Conservation (phyloP, 2,329 filamentous ascomycete species). For the Blastomyces percursus region DNA sequence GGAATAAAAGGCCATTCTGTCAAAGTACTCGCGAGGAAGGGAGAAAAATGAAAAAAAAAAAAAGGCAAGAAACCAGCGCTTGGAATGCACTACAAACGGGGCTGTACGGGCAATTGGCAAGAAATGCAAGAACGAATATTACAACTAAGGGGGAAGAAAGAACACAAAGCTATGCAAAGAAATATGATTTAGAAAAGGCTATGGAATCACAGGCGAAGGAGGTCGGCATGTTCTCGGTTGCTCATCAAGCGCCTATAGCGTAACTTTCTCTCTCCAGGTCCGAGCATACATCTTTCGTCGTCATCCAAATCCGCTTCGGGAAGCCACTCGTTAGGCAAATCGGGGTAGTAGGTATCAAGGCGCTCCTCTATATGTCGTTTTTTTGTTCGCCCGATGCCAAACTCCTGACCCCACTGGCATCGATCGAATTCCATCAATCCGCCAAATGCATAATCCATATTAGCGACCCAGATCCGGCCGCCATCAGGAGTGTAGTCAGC, state of each 20-base stretch:
- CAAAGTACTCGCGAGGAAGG: background rate
- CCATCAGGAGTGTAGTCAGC: constrained; percentile 35
- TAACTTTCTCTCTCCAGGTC: constrained; percentile 25
- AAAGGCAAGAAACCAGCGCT: background rate
- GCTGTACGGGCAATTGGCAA: background rate
- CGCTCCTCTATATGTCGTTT: constrained; percentile 11
- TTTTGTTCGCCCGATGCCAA: constrained; percentile 18
- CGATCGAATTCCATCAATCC: constrained; percentile 37
- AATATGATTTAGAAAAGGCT: background rate
- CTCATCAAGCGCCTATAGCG: constrained; percentile 26
- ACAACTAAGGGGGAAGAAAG: background rate
- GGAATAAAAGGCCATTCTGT: background rate
- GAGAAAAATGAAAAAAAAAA: background rate
- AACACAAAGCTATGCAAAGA: background rate
- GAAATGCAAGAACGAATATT: background rate
- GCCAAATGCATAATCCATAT: constrained; percentile 34
- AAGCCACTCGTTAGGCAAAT: constrained; percentile 31
- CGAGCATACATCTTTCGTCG: constrained; percentile 28
- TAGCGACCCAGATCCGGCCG: constrained; percentile 33
- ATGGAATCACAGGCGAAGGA: background rate
- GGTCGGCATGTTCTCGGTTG: constrained; percentile 7
- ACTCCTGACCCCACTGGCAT: constrained; percentile 27
- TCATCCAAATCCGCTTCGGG: constrained; percentile 25
- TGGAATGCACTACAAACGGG: background rate
- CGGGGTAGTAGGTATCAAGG: constrained; percentile 18